Evolutionary conservation across 345 rosid species (phyloP), one percentile per base, ranked within the genome.

Genomic region (Turnera subulata): DNA sequence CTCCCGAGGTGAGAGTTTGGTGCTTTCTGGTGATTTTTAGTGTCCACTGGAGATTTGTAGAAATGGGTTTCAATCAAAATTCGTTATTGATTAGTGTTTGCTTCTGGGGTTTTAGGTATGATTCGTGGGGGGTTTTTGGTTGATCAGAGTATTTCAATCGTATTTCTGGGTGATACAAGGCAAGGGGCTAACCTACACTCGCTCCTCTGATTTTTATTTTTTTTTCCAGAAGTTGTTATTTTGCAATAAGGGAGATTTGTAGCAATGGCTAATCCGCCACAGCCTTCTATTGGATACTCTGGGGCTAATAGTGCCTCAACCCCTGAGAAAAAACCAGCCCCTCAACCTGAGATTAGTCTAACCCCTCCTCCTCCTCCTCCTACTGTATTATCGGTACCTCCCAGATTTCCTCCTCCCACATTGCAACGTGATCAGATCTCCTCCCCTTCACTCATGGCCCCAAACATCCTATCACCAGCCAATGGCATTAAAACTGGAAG

Each of bases 401-500:
- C 94, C 24, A 74, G 82, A 69, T 89, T 84, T 78, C 79, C 84
- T 61, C 73, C 86, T 9, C 87, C 86, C 9, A 76, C 35, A 48
- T 69, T 78, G 44, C 89, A 82, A 43, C 89, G 72, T 32, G 89
- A 86, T 66, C 91, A 80, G 54, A 38, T 69, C 40, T 53, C 70
- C 68, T 79, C 89, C 16, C 89, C 92, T 35, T 73, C 84, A 0
- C 58, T 77, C 63, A 78, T 62, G 67, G 56, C 69, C 29, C 80
- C 85, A 24, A 79, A 59, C 68, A 22, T 84, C 44, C 25, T 78
- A 59, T 84, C 92, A 6, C 84, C 95, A 19, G 65, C 81, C 11
- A 83, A 81, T 73, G 97, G 89, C 24, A 73, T 79, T 32, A 80
- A 70, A 72, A 62, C 73, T 18, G 95, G 88, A 16, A 84, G 89